These are phyloP conservation scores for Ophiostoma quercus DNA, from an alignment of 2,329 filamentous ascomycete genomes.

Conservation along the genomic window DNA sequence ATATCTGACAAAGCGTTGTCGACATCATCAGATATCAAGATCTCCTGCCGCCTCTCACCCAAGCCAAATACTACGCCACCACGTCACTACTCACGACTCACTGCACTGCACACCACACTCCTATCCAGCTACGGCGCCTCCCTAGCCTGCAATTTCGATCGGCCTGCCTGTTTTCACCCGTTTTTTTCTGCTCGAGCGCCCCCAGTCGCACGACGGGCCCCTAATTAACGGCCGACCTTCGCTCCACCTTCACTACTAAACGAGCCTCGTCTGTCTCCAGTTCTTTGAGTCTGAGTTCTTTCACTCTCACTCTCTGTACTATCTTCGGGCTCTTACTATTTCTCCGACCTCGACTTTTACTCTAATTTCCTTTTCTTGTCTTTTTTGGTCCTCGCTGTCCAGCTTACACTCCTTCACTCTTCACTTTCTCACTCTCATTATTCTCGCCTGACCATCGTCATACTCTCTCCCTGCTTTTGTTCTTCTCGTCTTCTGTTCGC, in stretches of 20 bases:
- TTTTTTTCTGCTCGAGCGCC: conserved; percentile 1
- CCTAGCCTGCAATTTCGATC: conserved; percentile 18
- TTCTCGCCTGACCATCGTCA: neutral
- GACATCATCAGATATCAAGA: conserved; percentile 9
- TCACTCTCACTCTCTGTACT: conserved; percentile 6
- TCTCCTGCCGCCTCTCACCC: conserved; percentile 9
- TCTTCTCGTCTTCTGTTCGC: neutral
- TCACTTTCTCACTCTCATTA: neutral
- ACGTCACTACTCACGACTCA: neutral
- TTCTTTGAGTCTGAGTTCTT: conserved; percentile 10
- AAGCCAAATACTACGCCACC: neutral
- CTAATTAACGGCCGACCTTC: conserved; percentile 25
- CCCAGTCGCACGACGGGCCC: conserved; percentile 25
- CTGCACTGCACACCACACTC: conserved; percentile 9
- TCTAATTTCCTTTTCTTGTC: neutral
- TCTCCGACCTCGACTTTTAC: neutral
- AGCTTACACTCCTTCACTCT: conserved; percentile 2
- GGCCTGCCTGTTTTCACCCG: neutral
- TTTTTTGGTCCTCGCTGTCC: conserved; percentile 11
- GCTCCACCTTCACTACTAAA: conserved; percentile 25
- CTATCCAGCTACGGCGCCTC: neutral
- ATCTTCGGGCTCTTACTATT: conserved; percentile 12
- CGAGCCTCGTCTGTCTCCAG: conserved; percentile 21
- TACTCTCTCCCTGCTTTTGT: neutral
- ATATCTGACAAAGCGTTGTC: conserved; percentile 1